Evolutionary conservation across 805 yeast species (phyloP).

Genomic region (Scheffersomyces amazonensis): DNA sequence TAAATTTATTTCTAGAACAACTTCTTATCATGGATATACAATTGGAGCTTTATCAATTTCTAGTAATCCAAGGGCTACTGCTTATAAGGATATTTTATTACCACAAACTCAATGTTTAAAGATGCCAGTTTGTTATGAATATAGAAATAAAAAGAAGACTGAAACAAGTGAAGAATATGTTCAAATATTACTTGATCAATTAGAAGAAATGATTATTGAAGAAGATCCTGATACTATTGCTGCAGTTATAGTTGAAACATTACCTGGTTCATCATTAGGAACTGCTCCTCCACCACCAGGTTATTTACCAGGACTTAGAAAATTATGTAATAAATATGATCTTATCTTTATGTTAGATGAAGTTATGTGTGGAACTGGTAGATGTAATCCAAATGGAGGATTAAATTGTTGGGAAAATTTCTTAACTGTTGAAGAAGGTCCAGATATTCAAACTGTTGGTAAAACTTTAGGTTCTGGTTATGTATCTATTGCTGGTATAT

Average conservation of each 20-base stretch:
- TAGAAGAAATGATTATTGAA: slow-evolving; percentile 19
- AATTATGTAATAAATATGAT: slow-evolving; percentile 29
- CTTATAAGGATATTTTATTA: slow-evolving; percentile 19
- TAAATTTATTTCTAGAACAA: slow-evolving; percentile 22
- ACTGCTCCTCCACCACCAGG: slow-evolving; percentile 25
- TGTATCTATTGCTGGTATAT: slow-evolving; percentile 46
- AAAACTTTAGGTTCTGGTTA: slow-evolving; percentile 48
- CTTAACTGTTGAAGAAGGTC: slow-evolving; percentile 26
- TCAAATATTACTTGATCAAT: slow-evolving; percentile 16
- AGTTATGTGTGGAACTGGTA: slow-evolving; percentile 37
- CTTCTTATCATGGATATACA: slow-evolving; percentile 27
- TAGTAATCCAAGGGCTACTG: slow-evolving; percentile 12
- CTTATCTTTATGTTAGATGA: slow-evolving; percentile 29
- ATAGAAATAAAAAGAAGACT: slow-evolving; percentile 23
- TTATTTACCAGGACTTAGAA: slow-evolving; percentile 24
- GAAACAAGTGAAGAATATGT: slow-evolving; percentile 20
- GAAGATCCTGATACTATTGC: slow-evolving; percentile 29
- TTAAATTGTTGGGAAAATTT: slow-evolving; percentile 30
- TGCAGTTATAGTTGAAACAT: slow-evolving; percentile 22
- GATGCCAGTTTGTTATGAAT: slow-evolving; percentile 21
- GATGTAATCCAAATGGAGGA: slow-evolving; percentile 22
- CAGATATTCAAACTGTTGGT: slow-evolving; percentile 49
- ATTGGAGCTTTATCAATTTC: slow-evolving; percentile 24
- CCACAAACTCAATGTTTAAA: slow-evolving; percentile 16
- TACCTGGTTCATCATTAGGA: slow-evolving; percentile 27